Conservation (phyloP, 2,329 filamentous ascomycete species). For the Aureobasidium sp. region DNA sequence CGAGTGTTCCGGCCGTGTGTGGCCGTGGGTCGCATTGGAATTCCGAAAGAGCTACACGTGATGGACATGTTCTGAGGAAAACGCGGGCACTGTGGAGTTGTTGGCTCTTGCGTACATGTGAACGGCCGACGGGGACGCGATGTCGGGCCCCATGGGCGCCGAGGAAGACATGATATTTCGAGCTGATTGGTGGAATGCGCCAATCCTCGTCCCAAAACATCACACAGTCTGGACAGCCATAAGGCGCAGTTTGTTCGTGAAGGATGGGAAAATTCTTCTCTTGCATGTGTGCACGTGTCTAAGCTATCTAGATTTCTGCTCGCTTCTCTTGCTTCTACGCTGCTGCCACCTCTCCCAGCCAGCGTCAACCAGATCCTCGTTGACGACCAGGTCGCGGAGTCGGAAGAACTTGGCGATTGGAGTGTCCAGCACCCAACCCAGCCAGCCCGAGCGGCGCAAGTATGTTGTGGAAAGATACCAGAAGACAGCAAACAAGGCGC, state of each 20-base stretch:
- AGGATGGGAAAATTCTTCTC: neutral
- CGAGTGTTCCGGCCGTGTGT: neutral
- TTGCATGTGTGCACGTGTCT: neutral
- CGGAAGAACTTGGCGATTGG: conserved; percentile 57
- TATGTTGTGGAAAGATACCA: conserved; percentile 73
- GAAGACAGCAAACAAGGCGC: conserved; percentile 57
- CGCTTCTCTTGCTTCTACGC: conserved; percentile 29
- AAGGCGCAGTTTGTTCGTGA: neutral
- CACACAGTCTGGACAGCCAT: neutral
- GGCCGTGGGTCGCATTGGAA: neutral
- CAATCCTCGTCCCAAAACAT: neutral
- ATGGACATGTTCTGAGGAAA: neutral
- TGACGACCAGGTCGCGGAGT: conserved; percentile 72
- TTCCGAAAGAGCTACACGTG: conserved; percentile 7
- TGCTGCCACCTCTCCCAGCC: conserved; percentile 90
- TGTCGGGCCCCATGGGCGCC: conserved; percentile 1
- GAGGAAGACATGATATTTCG: neutral
- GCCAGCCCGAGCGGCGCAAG: conserved; percentile 56
- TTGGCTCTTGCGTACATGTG: neutral
- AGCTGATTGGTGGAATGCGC: neutral
- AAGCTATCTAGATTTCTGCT: conserved; percentile 10
- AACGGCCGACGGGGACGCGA: conserved; percentile 1
- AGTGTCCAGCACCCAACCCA: conserved; percentile 63
- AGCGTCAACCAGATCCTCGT: conserved; percentile 81
- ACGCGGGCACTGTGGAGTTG: conserved; percentile 4